Conservation (phyloP, 306 rosid genomes). For the Lathyrus oleraceus region DNA sequence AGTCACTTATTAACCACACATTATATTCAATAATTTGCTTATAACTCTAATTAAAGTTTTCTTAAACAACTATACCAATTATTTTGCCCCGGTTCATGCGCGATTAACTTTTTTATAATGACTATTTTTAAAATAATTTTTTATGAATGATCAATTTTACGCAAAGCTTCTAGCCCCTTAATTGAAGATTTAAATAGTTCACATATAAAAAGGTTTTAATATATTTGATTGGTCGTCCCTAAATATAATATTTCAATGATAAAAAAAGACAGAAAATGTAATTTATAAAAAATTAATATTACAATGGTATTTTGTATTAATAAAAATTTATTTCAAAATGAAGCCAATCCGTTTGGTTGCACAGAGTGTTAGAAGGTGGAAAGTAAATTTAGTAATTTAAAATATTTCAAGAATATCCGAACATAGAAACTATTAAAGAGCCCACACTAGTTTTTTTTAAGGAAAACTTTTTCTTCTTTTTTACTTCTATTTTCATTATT, state of each 20-base stretch:
- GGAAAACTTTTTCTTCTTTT: too few species aligned
- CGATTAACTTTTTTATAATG: too few species aligned
- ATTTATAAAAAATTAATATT: too few species aligned
- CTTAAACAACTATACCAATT: not conserved
- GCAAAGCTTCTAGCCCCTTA: not conserved
- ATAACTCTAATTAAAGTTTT: not conserved
- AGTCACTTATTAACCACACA: not conserved
- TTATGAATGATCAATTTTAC: not conserved
- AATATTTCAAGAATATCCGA: not conserved
- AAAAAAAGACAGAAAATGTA: too few species aligned
- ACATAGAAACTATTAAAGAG: not conserved
- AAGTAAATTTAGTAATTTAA: not conserved
- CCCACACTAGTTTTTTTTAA: too few species aligned
- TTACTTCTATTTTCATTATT: too few species aligned
- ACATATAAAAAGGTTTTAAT: not conserved
- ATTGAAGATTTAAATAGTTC: not conserved
- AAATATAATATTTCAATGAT: too few species aligned
- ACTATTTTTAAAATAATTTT: not conserved
- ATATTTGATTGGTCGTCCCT: too few species aligned
- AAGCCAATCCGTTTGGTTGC: too few species aligned
- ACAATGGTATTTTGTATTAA: too few species aligned
- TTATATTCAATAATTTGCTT: not conserved
- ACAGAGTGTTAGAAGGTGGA: not conserved
- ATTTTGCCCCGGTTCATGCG: not conserved
- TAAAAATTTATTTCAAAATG: too few species aligned